These are phyloP conservation scores for Chrysoporthe austroafricana DNA, from an alignment of 2,329 filamentous ascomycete genomes.

Conservation along the genomic window DNA sequence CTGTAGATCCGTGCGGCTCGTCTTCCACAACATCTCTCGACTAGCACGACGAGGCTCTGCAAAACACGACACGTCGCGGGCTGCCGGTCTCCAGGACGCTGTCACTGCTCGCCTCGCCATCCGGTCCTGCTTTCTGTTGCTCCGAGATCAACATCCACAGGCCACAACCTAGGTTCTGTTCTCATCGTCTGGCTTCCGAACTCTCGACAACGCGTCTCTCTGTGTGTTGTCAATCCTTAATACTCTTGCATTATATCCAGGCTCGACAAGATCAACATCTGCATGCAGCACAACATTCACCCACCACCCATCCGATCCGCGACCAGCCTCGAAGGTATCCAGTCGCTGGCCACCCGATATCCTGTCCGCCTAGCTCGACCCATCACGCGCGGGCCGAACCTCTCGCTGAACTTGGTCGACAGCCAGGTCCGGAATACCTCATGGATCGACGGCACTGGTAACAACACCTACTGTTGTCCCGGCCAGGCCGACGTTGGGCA, in stretches of 20 bases:
- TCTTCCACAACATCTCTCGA: not conserved
- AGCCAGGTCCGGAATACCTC: conserved; percentile 24
- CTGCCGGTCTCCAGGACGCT: not conserved
- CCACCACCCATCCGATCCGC: conserved; percentile 11
- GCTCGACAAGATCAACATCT: conserved; percentile 14
- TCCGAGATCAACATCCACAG: not conserved
- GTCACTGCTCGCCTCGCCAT: not conserved
- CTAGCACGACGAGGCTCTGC: not conserved
- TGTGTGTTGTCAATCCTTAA: conserved; percentile 14
- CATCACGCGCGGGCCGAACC: conserved; percentile 1
- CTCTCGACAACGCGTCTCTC: conserved; percentile 12
- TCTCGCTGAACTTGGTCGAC: not conserved
- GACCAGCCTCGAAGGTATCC: conserved; percentile 8
- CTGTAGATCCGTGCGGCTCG: not conserved
- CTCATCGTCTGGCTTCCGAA: conserved; percentile 1
- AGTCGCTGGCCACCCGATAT: not conserved
- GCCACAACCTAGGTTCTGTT: not conserved
- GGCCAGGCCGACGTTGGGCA: conserved; percentile 29
- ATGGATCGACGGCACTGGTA: conserved; percentile 41
- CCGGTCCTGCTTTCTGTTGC: not conserved
- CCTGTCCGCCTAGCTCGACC: not conserved
- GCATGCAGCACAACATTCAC: conserved; percentile 17
- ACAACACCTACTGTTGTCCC: conserved; percentile 30
- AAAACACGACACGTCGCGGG: conserved; percentile 1
- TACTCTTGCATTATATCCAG: conserved; percentile 18